A percentile compares a stretch with the other conserved stretches of the same genome.
Evolutionary conservation across 805 yeast genomes (phyloP).

Genomic region (Myxozyma neotropica): DNA sequence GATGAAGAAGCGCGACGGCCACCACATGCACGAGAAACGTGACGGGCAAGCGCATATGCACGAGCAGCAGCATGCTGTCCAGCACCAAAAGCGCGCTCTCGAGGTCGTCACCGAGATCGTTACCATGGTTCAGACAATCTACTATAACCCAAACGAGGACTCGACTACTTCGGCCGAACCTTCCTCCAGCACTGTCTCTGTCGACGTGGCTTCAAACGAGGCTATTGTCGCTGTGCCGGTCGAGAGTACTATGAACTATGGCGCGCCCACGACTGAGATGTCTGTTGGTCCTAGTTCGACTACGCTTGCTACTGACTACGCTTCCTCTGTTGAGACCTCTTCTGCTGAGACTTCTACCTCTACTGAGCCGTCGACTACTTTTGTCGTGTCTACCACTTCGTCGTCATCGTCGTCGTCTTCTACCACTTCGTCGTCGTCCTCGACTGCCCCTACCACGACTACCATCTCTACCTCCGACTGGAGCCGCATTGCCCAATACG

Average conservation of each 20-base stretch:
- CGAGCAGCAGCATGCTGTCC: constrained; percentile 44
- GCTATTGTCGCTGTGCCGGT: constrained; percentile 21
- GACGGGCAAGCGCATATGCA: constrained; percentile 43
- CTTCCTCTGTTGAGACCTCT: no score
- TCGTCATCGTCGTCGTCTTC: constrained; percentile 34
- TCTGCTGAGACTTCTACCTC: constrained; percentile 11
- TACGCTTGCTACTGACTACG: constrained; percentile 25
- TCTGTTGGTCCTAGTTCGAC: constrained; percentile 37
- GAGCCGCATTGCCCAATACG: constrained; percentile 56
- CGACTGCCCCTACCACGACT: constrained; percentile 38
- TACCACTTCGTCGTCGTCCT: constrained; percentile 31
- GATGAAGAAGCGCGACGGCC: constrained; percentile 33
- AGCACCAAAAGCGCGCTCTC: constrained; percentile 60
- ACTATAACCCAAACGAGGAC: constrained; percentile 33
- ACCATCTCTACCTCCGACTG: constrained; percentile 44
- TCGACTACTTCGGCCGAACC: constrained; percentile 39
- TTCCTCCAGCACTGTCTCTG: constrained; percentile 34
- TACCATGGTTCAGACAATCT: constrained; percentile 54
- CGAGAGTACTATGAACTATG: constrained; percentile 34
- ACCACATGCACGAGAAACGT: constrained; percentile 47
- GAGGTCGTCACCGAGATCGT: constrained; percentile 77
- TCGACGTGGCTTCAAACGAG: constrained; percentile 19
- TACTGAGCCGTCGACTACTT: constrained; percentile 20
- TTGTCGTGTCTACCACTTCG: constrained; percentile 26
- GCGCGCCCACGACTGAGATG: constrained; percentile 36